Percentiles rank a stretch among this genome's conserved stretches.
Evolutionary conservation across 345 rosid genomes (phyloP).

Genomic region (Brassica cretica): DNA sequence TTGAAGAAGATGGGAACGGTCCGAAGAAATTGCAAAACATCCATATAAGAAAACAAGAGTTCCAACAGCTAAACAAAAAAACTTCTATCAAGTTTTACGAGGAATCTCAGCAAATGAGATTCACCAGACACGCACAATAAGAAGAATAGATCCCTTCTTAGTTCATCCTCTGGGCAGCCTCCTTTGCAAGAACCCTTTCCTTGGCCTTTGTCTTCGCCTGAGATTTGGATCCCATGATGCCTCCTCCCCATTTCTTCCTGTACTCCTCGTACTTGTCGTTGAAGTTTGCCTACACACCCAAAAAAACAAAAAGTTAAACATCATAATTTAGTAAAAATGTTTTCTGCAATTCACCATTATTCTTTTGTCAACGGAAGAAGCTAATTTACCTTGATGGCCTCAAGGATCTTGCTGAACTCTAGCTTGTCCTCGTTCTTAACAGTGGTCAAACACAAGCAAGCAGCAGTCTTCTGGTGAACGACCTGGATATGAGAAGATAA

Average conservation of each 20-base stretch:
- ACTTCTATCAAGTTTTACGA: constrained; percentile 27
- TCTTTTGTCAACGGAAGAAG: neutral
- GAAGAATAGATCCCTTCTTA: constrained; percentile 16
- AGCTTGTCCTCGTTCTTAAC: constrained; percentile 82
- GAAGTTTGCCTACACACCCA: constrained; percentile 56
- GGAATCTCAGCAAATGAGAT: constrained; percentile 1
- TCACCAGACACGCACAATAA: neutral
- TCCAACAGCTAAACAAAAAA: constrained; percentile 34
- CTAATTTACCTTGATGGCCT: constrained; percentile 66
- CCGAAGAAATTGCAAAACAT: constrained; percentile 7
- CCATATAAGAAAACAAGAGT: neutral
- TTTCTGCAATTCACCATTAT: neutral
- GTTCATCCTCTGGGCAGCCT: constrained; percentile 70
- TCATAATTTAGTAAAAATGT: neutral
- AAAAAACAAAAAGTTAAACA: neutral
- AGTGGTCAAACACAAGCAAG: constrained; percentile 66
- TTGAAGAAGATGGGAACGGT: constrained; percentile 10
- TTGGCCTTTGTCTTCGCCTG: constrained; percentile 74
- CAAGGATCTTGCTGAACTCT: constrained; percentile 74
- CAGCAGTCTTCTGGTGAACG: constrained; percentile 68
- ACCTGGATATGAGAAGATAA: constrained; percentile 32
- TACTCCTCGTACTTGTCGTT: constrained; percentile 74
- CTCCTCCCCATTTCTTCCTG: constrained; percentile 89
- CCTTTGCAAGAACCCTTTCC: constrained; percentile 68
- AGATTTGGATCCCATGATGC: constrained; percentile 81